phyloP scores from a whole-genome alignment of 345 rosid genomes.

The Alliaria petiolata region DNA sequence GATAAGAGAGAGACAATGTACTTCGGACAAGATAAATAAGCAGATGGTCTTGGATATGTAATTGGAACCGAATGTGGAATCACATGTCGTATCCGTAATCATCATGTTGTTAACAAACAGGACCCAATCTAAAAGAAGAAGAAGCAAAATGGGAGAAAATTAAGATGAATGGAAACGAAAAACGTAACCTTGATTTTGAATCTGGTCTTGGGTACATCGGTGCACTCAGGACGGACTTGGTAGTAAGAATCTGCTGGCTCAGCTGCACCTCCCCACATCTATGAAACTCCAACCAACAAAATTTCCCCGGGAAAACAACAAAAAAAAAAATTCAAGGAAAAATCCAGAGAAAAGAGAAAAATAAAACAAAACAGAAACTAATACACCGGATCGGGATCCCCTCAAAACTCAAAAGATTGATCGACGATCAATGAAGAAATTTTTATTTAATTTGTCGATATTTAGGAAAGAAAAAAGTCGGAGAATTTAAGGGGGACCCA shows the following conservation, averaged over 20 bases:
- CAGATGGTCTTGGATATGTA: not conserved
- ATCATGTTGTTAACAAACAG: not conserved
- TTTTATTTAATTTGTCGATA: not conserved
- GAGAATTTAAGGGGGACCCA: slow-evolving; percentile 26
- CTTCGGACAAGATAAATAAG: not conserved
- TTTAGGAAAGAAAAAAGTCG: not conserved
- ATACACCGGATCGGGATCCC: slow-evolving; percentile 16
- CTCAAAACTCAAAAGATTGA: slow-evolving; percentile 16
- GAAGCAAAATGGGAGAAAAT: not conserved
- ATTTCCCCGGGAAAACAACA: not conserved
- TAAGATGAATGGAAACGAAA: slow-evolving; percentile 12
- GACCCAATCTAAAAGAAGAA: not conserved
- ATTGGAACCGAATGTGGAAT: not conserved
- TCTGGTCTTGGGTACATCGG: slow-evolving; percentile 77
- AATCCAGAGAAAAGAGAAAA: not conserved
- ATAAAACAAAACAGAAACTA: not conserved
- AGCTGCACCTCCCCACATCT: slow-evolving; percentile 66
- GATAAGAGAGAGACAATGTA: not conserved
- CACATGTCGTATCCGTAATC: not conserved
- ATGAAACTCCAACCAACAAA: not conserved
- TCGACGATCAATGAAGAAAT: slow-evolving; percentile 3
- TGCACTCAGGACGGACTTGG: slow-evolving; percentile 83
- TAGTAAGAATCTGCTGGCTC: slow-evolving; percentile 84
- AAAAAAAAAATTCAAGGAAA: not conserved
- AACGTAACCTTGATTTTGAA: slow-evolving; percentile 80